Base-by-base conservation (phyloP, 108 stramenopile genomes). In the Skeletonema marinoi region DNA sequence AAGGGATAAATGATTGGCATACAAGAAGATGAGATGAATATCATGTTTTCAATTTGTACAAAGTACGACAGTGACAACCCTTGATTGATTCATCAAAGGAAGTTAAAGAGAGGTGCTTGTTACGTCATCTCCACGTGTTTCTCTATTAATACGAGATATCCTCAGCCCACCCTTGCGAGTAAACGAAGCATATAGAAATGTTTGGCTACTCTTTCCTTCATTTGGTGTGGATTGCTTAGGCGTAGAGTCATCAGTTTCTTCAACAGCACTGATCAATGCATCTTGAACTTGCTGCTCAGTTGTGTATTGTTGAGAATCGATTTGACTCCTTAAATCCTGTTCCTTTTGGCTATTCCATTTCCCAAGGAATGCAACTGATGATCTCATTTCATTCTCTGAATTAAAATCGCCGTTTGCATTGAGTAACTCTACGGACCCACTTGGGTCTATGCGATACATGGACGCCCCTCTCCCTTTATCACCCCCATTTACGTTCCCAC, bases 371-470 rank as follows among this genome's bases (percentile, higher is more conserved):
- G 79, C 66, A 6, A 65, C 73, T 16, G 66, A 64, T 21, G 67
- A 35, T 64, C 17, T 72, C 39, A 2, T 64, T 48, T 16, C 65
- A 17, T 17, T 42, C 8, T 38, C 19, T 59, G 64, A 4, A 41
- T 60, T 32, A 2, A 21, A 1, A 21, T 32, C 16, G 41, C 62
- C 5, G 25, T 50, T 13, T 35, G 80, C 68, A 67, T 68, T 58
- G 38, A 75, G 42, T 39, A 71, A 66, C 6, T 62, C 73, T 46
- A 85, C 84, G 2, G 89, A 61, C 25, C 93, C 93, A 46, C 90
- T 90, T 11, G 90, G 88, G 84, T 93, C 93, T 32, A 93, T 73
- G 59, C 87, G 87, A 78, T 82, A 93, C 67, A 93, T 71, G 11
- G 74, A 71, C 6, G 85, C 81, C 13, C n/a, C 70, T 31, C 8